Evolutionary conservation across 352 stramenopile genomes (phyloP), one percentile per base, ranked within the genome.

Genomic region (Thalassiosira ordinaria): DNA sequence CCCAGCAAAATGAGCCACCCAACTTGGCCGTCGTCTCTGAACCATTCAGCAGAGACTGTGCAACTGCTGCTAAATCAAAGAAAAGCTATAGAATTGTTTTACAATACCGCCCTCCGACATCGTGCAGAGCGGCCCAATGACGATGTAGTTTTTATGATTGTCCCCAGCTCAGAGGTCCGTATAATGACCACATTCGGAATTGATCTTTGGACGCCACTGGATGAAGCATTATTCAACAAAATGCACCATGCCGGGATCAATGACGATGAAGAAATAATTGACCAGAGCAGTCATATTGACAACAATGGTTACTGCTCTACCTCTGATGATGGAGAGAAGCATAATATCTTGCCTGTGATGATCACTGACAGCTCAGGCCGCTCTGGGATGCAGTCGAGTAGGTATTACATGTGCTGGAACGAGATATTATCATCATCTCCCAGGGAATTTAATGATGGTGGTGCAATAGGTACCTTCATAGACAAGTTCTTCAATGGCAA

Each of bases 131-230:
- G 41, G 39, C 64, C 64, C 39, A 49, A n/a, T 9, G 67, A 80
- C 9, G 70, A 79, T 64, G 65, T 89, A 51, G 78, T 92, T 6
- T 91, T 88, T 56, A 67, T 92, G 44, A 79, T 92, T 46, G 76
- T 92, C 63, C 83, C 87, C 2, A 85, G 74, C 49, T 87, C 85
- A 41, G 85, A 92, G 67, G 81, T 80, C 37, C 56, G 85, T 16
- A 76, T 92, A 9, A 55, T 92, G 63, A 89, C 60, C 9, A 82
- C 76, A 11, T 91, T 92, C 79, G 87, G 85, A 13, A 74, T 92
- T 27, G 87, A 92, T 77, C 85, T 91, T 74, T 92, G 83, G 85
- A 86, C 79, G 18, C 47, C 44, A 51, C 59, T 92, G 0, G 87
- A 92, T 75, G 70, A 82, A 66, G 68, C 53, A 65, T 33, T 77